phyloP scores from a whole-genome alignment of 257 asterid species.

The Primulina eburnea region DNA sequence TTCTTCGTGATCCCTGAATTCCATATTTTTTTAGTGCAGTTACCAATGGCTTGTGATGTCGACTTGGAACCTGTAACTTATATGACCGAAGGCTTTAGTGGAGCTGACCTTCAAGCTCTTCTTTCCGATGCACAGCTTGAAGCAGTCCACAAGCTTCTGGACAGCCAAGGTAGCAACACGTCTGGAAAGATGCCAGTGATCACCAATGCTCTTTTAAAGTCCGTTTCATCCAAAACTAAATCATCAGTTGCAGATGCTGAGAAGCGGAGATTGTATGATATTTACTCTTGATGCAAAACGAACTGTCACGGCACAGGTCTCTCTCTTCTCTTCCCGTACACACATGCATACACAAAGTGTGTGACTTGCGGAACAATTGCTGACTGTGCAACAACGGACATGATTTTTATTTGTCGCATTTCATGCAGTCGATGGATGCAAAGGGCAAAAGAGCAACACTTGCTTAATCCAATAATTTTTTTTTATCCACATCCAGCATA shows the following conservation, averaged over 20 bases:
- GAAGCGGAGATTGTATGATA: constrained; percentile 65
- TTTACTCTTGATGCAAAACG: constrained; percentile 80
- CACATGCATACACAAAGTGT: neutral
- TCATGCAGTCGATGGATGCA: constrained; percentile 74
- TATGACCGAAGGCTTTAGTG: constrained; percentile 88
- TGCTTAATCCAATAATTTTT: constrained; percentile 28
- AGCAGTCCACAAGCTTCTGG: constrained; percentile 76
- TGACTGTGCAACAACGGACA: neutral
- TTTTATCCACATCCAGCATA: neutral
- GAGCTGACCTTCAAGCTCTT: constrained; percentile 98
- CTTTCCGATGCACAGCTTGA: constrained; percentile 91
- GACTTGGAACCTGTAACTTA: constrained; percentile 57
- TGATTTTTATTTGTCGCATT: constrained; percentile 19
- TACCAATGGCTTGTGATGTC: constrained; percentile 71
- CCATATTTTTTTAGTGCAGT: constrained; percentile 39
- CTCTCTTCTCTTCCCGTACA: constrained; percentile 24
- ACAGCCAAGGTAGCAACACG: constrained; percentile 36
- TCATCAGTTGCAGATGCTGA: constrained; percentile 85
- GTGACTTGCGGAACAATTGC: neutral
- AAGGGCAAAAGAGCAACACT: constrained; percentile 92
- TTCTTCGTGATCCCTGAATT: constrained; percentile 6
- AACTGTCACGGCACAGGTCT: constrained; percentile 70
- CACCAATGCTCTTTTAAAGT: constrained; percentile 52
- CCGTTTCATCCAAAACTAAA: constrained; percentile 67
- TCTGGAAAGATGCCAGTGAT: constrained; percentile 63